phyloP scores from a whole-genome alignment of 805 yeast species.

The Yarrowia divulgata region DNA sequence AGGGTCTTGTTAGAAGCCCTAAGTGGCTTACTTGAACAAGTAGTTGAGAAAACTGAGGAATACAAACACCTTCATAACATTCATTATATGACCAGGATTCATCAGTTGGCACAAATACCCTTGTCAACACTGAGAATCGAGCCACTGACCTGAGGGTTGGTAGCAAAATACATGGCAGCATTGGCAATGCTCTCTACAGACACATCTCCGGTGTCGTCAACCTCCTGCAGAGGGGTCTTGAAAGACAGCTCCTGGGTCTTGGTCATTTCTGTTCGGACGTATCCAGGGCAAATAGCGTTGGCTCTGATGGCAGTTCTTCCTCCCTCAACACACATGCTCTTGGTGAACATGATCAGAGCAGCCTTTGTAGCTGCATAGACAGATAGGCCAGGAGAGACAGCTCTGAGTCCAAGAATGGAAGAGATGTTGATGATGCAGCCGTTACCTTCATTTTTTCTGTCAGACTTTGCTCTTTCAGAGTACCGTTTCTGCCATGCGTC shows the following conservation, averaged over 20 bases:
- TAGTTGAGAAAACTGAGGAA: no score
- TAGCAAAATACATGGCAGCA: conserved; percentile 43
- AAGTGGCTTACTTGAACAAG: no score
- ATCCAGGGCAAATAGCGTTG: conserved; percentile 73
- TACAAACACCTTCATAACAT: background rate
- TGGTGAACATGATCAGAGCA: conserved; percentile 69
- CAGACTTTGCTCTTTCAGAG: conserved; percentile 33
- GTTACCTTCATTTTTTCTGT: background rate
- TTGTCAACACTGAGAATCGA: conserved; percentile 42
- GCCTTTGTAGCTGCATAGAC: conserved; percentile 76
- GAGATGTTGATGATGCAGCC: conserved; percentile 66
- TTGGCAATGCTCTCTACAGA: conserved; percentile 43
- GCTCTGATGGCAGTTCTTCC: conserved; percentile 61
- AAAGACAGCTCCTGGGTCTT: conserved; percentile 26
- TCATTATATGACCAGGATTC: background rate
- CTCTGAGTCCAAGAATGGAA: conserved; percentile 63
- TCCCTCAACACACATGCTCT: conserved; percentile 65
- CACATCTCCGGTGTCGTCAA: conserved; percentile 30
- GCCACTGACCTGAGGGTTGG: conserved; percentile 43
- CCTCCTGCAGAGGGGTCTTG: conserved; percentile 40
- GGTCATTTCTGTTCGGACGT: conserved; percentile 69
- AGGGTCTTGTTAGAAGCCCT: background rate
- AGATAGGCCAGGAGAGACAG: conserved; percentile 60
- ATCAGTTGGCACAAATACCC: conserved; percentile 40
- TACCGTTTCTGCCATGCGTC: conserved; percentile 58